Evolutionary conservation across 208 protist species (phyloP), one percentile per base, ranked within the genome.

Genomic region (Trichomonas gallinae): DNA sequence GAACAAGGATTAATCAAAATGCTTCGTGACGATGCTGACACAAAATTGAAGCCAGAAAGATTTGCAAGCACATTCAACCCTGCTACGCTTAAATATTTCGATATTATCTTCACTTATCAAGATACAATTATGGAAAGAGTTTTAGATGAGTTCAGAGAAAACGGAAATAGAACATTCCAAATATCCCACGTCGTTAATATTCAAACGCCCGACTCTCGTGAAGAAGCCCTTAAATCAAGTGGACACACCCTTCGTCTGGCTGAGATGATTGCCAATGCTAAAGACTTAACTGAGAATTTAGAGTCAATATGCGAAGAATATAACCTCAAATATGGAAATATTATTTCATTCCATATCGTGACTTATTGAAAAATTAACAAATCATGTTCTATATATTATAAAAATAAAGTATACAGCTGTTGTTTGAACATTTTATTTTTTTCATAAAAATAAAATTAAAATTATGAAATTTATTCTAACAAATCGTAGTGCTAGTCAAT

Each of bases 81-180:
- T 10, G 44, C 11, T 21, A 58, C 87, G 38, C 17, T 34, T 48
- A 93, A 51, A 93, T 93, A 51, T 15, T 93, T 93, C 46, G 87
- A 93, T 93, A 17, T 93, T 21, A 93, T 93, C n/a, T 93, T 93
- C 46, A 93, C 87, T 48, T 93, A 93, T 38, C 40, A 89, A 21
- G 46, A 51, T 44, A 48, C 21, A 51, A 38, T 38, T 51, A 93
- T 93, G 87, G 87, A 93, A 38, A 93, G 44, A 93, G 87, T 93
- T 13, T 34, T 93, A 34, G 9, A 23, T 4, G 87, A 93, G 34
- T 93, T 93, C 31, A 42, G 44, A 48, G 17, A 17, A 38, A 23
- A 93, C 45, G 87, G 87, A 51, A 93, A 51, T 38, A 26, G 15
- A 51, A 40, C 40, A 42, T 93, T 93, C 17, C 40, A 93, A 93